These are phyloP conservation scores for Saccharum hybrid DNA, from an alignment of 202 grass and related monocot genomes.

Conservation along the genomic window DNA sequence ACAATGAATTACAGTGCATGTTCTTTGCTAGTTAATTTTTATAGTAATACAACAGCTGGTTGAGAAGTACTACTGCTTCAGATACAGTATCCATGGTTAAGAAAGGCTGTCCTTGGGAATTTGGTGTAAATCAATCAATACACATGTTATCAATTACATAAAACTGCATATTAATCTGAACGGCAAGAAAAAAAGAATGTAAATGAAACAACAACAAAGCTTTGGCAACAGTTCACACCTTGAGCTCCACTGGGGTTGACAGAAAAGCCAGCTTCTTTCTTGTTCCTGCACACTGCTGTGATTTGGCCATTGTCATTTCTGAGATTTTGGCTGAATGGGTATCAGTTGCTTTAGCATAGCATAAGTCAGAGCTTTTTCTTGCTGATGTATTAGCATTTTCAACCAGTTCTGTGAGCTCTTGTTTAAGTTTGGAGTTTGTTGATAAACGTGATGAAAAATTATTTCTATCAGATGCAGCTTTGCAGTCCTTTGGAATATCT, in stretches of 20 bases:
- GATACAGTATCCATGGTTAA: constrained; percentile 1
- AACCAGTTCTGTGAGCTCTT: constrained; percentile 28
- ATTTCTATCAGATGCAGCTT: constrained; percentile 38
- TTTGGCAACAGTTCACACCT: constrained; percentile 7
- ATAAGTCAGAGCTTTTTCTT: constrained; percentile 38
- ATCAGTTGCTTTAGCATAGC: constrained; percentile 27
- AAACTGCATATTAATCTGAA: background rate
- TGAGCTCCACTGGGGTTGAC: constrained; percentile 51
- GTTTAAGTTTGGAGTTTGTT: constrained; percentile 39
- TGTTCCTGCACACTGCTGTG: constrained; percentile 25
- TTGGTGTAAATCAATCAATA: background rate
- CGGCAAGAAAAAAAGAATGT: background rate
- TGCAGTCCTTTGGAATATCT: constrained; percentile 34
- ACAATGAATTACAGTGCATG: background rate
- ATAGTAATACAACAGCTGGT: background rate
- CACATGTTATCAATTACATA: background rate
- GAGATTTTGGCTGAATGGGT: constrained; percentile 14
- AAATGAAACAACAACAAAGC: background rate
- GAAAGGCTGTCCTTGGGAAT: background rate
- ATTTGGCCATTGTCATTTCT: constrained; percentile 38
- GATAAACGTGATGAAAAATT: constrained; percentile 24
- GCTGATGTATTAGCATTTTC: constrained; percentile 37
- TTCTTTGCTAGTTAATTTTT: background rate
- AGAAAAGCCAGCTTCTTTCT: constrained; percentile 44
- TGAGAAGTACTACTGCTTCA: background rate